Conservation (phyloP, 2,329 filamentous ascomycete genomes). For the Verticillium nubilum region DNA sequence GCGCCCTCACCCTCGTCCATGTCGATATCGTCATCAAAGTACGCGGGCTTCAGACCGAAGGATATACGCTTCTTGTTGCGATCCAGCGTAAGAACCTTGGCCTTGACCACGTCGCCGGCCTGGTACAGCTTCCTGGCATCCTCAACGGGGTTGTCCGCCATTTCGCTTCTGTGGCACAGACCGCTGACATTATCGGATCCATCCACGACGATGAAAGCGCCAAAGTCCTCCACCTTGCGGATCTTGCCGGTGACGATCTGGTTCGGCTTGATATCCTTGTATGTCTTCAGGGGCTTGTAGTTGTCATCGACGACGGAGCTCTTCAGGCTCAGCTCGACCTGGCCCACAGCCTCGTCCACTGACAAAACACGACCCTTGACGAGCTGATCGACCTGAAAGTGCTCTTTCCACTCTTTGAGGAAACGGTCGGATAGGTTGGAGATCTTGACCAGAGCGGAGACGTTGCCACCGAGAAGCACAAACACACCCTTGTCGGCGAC, state of each 20-base stretch:
- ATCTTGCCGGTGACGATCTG: constrained; percentile 86
- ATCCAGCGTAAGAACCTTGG: constrained; percentile 77
- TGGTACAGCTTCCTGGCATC: constrained; percentile 88
- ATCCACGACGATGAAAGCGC: constrained; percentile 88
- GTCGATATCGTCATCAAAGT: constrained; percentile 61
- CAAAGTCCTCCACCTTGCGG: constrained; percentile 90
- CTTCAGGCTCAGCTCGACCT: constrained; percentile 83
- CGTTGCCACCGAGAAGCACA: constrained; percentile 72
- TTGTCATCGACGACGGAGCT: constrained; percentile 75
- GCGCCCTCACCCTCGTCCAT: constrained; percentile 40
- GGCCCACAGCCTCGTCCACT: constrained; percentile 62
- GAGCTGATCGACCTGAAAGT: constrained; percentile 83
- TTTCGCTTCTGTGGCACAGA: constrained; percentile 85
- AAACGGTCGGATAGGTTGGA: constrained; percentile 85
- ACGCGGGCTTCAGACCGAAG: constrained; percentile 88
- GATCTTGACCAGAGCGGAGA: constrained; percentile 79
- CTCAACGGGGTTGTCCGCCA: constrained; percentile 76
- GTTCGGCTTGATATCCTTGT: constrained; percentile 71
- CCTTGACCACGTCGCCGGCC: constrained; percentile 90
- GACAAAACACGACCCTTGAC: constrained; percentile 80
- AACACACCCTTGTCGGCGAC: constrained; percentile 87
- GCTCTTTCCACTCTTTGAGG: constrained; percentile 91
- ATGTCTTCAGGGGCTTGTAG: constrained; percentile 67
- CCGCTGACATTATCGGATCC: constrained; percentile 85
- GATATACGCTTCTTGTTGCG: constrained; percentile 70